A percentile compares a stretch with the other conserved stretches of the same genome.
These are phyloP conservation scores for Venturia asperata DNA, from an alignment of 2,329 filamentous ascomycete genomes.

Conservation along the genomic window DNA sequence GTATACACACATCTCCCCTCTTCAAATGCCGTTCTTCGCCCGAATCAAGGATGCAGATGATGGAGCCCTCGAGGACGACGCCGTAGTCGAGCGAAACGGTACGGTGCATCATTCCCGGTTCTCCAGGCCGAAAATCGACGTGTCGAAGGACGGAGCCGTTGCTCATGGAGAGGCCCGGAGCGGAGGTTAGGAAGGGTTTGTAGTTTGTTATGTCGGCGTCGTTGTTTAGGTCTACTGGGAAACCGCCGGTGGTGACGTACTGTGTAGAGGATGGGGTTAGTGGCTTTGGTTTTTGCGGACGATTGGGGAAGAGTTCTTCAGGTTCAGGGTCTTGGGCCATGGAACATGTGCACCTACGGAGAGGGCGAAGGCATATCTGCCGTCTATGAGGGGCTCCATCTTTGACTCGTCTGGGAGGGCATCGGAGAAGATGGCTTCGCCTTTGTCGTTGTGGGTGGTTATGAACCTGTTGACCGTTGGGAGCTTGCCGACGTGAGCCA, in stretches of 20 bases:
- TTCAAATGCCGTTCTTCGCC: conserved; percentile 31
- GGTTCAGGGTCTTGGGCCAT: conserved; percentile 40
- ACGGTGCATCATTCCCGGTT: conserved; percentile 35
- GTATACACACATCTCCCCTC: conserved; percentile 32
- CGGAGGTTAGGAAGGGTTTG: conserved; percentile 36
- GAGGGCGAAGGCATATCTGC: conserved; percentile 14
- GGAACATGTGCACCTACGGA: background rate
- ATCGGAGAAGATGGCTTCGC: conserved; percentile 33
- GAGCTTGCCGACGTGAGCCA: conserved; percentile 20
- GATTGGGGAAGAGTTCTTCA: conserved; percentile 19
- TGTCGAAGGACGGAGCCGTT: conserved; percentile 42
- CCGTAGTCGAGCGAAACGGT: conserved; percentile 37
- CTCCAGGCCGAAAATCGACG: conserved; percentile 33
- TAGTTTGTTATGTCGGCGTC: conserved; percentile 44
- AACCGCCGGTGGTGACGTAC: conserved; percentile 43
- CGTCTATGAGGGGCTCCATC: conserved; percentile 24
- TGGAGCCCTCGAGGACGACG: conserved; percentile 34
- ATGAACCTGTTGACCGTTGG: conserved; percentile 28
- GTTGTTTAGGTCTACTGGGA: conserved; percentile 41
- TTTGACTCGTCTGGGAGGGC: conserved; percentile 32
- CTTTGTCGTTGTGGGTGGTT: conserved; percentile 31
- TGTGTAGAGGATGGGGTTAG: background rate
- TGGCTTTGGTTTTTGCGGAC: too few species aligned
- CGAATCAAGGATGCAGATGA: conserved; percentile 34
- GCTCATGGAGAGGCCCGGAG: conserved; percentile 45